Evolutionary conservation across 768 basidiomycete species (phyloP).

Genomic region (Trametes sanguinea): DNA sequence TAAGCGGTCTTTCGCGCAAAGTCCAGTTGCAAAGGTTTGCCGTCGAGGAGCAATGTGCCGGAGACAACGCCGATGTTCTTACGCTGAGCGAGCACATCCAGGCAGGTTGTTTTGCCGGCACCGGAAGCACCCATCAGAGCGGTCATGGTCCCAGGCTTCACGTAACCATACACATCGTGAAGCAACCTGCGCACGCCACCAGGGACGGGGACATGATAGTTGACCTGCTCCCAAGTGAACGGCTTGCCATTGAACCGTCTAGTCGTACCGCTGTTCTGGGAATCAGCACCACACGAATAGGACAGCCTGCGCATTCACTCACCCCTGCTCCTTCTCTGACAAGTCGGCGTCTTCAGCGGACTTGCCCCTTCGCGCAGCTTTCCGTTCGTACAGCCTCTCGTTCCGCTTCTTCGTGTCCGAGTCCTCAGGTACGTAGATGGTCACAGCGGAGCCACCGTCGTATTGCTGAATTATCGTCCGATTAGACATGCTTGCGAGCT

Average conservation of each 20-base stretch:
- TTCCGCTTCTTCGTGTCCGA: conserved; percentile 57
- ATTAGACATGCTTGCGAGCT: not conserved
- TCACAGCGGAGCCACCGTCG: conserved; percentile 47
- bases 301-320: not conserved
- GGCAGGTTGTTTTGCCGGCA: conserved; percentile 77
- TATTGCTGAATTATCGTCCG: conserved; percentile 43
- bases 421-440: conserved; percentile 63
- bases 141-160: conserved; percentile 85
- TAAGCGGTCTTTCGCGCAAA: conserved; percentile 76
- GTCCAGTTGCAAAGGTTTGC: conserved; percentile 57
- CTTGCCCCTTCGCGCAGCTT: conserved; percentile 34
- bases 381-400: conserved; percentile 52
- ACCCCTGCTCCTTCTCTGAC: conserved; percentile 24
- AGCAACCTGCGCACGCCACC: conserved; percentile 63
- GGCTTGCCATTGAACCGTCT: conserved; percentile 42
- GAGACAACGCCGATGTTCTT: conserved; percentile 69
- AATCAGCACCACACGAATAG: not conserved
- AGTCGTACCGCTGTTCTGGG: not conserved
- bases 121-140: conserved; percentile 89
- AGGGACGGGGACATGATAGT: conserved; percentile 74
- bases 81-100: conserved; percentile 72
- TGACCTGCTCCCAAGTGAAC: conserved; percentile 83
- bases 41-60: conserved; percentile 68
- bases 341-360: conserved; percentile 12
- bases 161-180: conserved; percentile 77